Evolutionary conservation across 208 protist species (phyloP).

Genomic region (Wallacemonas sp.): DNA sequence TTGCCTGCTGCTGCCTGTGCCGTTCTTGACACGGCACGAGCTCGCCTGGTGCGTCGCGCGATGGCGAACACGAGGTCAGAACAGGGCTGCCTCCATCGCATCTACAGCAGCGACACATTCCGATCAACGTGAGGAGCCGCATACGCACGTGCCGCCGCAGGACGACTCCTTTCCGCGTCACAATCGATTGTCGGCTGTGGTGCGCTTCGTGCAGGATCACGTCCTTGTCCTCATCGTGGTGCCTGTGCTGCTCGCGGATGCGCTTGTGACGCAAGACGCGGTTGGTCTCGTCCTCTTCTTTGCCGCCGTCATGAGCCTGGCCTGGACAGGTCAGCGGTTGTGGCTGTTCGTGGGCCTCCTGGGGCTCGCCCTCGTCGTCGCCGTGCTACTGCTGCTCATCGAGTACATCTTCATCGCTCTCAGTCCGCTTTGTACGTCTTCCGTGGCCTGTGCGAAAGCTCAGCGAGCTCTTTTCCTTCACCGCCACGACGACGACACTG

Average conservation of each 20-base stretch:
- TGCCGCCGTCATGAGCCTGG: constrained; percentile 1
- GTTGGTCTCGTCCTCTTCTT: neutral
- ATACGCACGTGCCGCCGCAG: too few relatives aligned
- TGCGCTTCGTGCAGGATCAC: neutral
- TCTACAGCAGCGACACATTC: too few relatives aligned
- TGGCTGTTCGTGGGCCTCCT: neutral
- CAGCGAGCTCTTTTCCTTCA: constrained; percentile 3
- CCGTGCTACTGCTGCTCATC: constrained; percentile 1
- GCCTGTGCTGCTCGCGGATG: neutral
- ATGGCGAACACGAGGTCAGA: too few relatives aligned
- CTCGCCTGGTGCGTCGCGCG: too few relatives aligned
- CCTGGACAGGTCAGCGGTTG: neutral
- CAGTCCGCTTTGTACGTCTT: too few relatives aligned
- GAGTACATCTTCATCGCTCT: too few relatives aligned
- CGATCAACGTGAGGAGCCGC: too few relatives aligned
- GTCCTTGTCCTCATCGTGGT: neutral
- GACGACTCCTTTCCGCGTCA: too few relatives aligned
- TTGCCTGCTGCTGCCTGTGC: neutral
- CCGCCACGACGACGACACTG: neutral
- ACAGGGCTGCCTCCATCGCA: too few relatives aligned
- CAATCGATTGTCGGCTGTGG: too few relatives aligned
- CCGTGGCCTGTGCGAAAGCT: too few relatives aligned
- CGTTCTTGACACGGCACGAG: neutral
- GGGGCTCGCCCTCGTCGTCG: neutral
- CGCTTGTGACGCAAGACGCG: neutral